A percentile compares a stretch with the other conserved stretches of the same genome.
These are phyloP conservation scores for Forsythia suspensa DNA, from an alignment of 257 asterid species.

Conservation along the genomic window DNA sequence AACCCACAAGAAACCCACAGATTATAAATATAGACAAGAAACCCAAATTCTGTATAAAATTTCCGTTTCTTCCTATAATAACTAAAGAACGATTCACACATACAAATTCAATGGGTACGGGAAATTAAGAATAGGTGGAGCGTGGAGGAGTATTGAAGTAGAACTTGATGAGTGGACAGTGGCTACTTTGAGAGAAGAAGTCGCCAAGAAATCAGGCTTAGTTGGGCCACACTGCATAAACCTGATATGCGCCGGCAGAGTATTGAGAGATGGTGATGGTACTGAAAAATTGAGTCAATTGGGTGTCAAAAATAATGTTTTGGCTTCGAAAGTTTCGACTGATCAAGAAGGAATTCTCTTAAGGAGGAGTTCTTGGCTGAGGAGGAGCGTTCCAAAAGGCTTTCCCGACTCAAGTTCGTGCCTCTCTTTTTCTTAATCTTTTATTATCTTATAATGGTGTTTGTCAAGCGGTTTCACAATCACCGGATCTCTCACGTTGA, in stretches of 20 bases:
- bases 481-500: too few relatives aligned
- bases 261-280: conserved; percentile 67
- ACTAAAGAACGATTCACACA: background rate
- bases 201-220: conserved; percentile 68
- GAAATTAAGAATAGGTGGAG: conserved; percentile 81
- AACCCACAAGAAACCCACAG: background rate
- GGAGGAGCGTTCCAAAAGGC: conserved; percentile 76
- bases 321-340: conserved; percentile 64
- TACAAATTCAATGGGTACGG: conserved; percentile 37
- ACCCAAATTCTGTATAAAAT: too few relatives aligned
- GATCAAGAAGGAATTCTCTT: conserved; percentile 56
- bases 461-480: too few relatives aligned
- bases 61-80: background rate
- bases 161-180: conserved; percentile 84
- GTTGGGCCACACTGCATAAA: conserved; percentile 49
- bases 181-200: conserved; percentile 62
- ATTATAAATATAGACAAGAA: background rate
- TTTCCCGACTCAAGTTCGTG: conserved; percentile 72
- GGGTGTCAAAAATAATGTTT: conserved; percentile 76
- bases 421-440: background rate
- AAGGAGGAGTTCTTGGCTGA: conserved; percentile 76
- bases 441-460: too few relatives aligned
- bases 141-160: conserved; percentile 89
- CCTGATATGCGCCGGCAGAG: conserved; percentile 70
- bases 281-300: conserved; percentile 60